A percentile compares a stretch with the other conserved stretches of the same genome.
These are phyloP conservation scores for Populus davidiana DNA, from an alignment of 345 rosid species.

Conservation along the genomic window DNA sequence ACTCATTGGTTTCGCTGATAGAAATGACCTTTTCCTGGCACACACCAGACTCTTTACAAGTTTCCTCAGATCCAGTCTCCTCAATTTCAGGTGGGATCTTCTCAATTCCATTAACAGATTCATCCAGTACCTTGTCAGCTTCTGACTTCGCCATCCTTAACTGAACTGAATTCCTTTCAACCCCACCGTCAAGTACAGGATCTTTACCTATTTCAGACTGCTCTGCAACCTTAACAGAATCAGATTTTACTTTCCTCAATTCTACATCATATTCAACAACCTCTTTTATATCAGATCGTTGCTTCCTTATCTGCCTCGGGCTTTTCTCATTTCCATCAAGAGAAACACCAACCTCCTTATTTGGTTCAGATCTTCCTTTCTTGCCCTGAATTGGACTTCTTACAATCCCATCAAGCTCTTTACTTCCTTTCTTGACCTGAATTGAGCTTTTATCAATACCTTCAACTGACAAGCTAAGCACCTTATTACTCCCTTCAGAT, in stretches of 20 bases:
- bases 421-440: slow-evolving; percentile 26
- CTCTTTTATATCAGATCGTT: slow-evolving; percentile 33
- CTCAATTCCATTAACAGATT: slow-evolving; percentile 27
- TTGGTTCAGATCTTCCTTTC: slow-evolving; percentile 45
- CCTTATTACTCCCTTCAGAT: slow-evolving; percentile 23
- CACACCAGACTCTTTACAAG: slow-evolving; percentile 46
- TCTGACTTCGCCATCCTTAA: slow-evolving; percentile 31
- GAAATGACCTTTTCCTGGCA: slow-evolving; percentile 51
- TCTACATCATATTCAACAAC: slow-evolving; percentile 6
- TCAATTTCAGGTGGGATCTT: slow-evolving; percentile 27
- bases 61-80: slow-evolving; percentile 38
- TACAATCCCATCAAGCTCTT: slow-evolving; percentile 15
- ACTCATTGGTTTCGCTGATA: slow-evolving; percentile 15
- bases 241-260: slow-evolving; percentile 19
- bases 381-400: slow-evolving; percentile 31
- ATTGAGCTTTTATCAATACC: slow-evolving; percentile 19
- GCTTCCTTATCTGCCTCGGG: slow-evolving; percentile 31
- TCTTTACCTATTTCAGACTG: slow-evolving; percentile 7
- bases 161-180: slow-evolving; percentile 14
- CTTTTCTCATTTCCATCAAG: slow-evolving; percentile 29
- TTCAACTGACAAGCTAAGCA: slow-evolving; percentile 15
- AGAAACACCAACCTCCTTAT: slow-evolving; percentile 23
- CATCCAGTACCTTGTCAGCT: slow-evolving; percentile 20
- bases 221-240: slow-evolving; percentile 12
- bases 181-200: slow-evolving; percentile 1